These are phyloP conservation scores for Monascus purpureus DNA, from an alignment of 495 filamentous ascomycete genomes.

Conservation along the genomic window DNA sequence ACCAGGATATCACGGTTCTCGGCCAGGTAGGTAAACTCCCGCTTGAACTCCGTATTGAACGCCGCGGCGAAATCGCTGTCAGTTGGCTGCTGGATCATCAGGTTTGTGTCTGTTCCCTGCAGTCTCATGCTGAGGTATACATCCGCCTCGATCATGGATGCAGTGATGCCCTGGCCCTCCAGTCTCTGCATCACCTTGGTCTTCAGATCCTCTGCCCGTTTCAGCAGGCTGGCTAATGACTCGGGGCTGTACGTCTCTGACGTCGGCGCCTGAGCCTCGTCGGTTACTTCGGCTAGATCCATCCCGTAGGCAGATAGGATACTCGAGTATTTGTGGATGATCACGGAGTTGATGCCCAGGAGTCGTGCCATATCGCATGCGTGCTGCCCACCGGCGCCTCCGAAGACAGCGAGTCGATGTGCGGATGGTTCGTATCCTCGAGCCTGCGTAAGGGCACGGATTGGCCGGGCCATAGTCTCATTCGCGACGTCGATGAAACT, in stretches of 20 bases:
- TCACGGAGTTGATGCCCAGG: slow-evolving; percentile 33
- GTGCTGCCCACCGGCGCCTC: slow-evolving; percentile 41
- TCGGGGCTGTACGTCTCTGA: slow-evolving; percentile 23
- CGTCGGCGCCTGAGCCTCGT: slow-evolving; percentile 35
- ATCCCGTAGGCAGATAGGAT: slow-evolving; percentile 42
- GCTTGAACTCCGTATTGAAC: slow-evolving; percentile 31
- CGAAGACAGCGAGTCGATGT: slow-evolving; percentile 38
- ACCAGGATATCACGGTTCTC: slow-evolving; percentile 34
- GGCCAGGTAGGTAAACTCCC: slow-evolving; percentile 40
- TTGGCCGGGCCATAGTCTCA: slow-evolving; percentile 40
- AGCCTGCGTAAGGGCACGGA: slow-evolving; percentile 37
- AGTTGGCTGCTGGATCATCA: slow-evolving; percentile 35
- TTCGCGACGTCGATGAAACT: slow-evolving; percentile 42
- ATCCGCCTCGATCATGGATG: slow-evolving; percentile 30
- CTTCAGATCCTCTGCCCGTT: slow-evolving; percentile 19
- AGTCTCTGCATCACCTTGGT: slow-evolving; percentile 20
- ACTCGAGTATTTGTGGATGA: slow-evolving; percentile 40
- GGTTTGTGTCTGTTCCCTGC: slow-evolving; percentile 34
- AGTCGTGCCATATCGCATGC: slow-evolving; percentile 35
- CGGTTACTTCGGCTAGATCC: slow-evolving; percentile 37
- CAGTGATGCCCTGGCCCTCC: slow-evolving; percentile 22
- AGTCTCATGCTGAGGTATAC: slow-evolving; percentile 41
- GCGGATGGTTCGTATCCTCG: slow-evolving; percentile 34
- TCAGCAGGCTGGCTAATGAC: slow-evolving; percentile 20
- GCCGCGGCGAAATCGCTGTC: slow-evolving; percentile 25